Evolutionary conservation across 2,329 filamentous ascomycete genomes (phyloP).

Genomic region (Monosporascus cannonballus): DNA sequence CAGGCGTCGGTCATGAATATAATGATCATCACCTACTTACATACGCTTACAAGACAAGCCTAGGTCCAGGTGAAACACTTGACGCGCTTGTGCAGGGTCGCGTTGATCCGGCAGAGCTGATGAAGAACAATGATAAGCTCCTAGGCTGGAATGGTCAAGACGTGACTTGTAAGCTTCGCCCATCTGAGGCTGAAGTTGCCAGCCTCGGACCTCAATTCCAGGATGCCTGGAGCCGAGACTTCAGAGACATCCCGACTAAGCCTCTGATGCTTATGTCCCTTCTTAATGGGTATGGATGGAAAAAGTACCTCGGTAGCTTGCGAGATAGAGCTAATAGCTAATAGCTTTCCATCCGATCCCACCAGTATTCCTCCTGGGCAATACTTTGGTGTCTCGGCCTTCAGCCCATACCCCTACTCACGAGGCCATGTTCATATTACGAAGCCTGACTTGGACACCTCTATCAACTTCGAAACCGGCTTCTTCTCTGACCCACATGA

Average conservation of each 20-base stretch:
- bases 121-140: slow-evolving; percentile 11
- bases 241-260: slow-evolving; percentile 27
- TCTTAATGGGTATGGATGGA: slow-evolving; percentile 19
- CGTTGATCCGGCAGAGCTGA: slow-evolving; percentile 9
- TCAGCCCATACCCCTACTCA: slow-evolving; percentile 44
- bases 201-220: slow-evolving; percentile 40
- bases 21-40: slow-evolving; percentile 41
- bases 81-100: slow-evolving; percentile 19
- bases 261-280: slow-evolving; percentile 35
- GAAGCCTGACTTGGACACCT: slow-evolving; percentile 26
- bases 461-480: slow-evolving; percentile 48
- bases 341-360: no score
- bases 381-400: slow-evolving; percentile 12
- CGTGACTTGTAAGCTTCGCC: slow-evolving; percentile 40
- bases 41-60: slow-evolving; percentile 40
- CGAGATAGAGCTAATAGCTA: slow-evolving; percentile 18
- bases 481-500: slow-evolving; percentile 40
- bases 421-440: slow-evolving; percentile 53
- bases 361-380: no score
- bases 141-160: slow-evolving; percentile 47
- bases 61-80: slow-evolving; percentile 35
- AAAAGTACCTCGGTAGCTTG: background rate
- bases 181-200: slow-evolving; percentile 39
- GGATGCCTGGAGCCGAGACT: slow-evolving; percentile 40
- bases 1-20: slow-evolving; percentile 42